A percentile compares a stretch with the other conserved stretches of the same genome.
Conservation (phyloP, 2,329 filamentous ascomycete genomes). For the Spiromastix sp. region DNA sequence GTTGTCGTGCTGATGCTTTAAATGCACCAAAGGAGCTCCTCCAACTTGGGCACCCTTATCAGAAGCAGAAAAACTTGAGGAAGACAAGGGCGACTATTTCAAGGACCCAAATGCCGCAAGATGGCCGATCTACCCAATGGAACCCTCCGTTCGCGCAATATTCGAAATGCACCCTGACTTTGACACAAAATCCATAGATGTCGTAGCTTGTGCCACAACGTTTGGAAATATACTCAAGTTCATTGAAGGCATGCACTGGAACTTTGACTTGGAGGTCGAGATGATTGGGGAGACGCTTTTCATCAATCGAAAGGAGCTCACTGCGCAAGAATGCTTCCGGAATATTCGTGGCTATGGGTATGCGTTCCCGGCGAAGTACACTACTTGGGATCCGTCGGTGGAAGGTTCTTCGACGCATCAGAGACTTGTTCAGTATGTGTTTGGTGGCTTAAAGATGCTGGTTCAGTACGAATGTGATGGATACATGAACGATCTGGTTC, state of each 20-base stretch:
- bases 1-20: neutral
- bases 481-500: conserved; percentile 36
- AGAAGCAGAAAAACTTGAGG: conserved; percentile 22
- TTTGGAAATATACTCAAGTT: conserved; percentile 46
- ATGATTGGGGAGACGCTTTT: conserved; percentile 49
- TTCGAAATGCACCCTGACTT: conserved; percentile 30
- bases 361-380: conserved; percentile 56
- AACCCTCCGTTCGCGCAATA: conserved; percentile 36
- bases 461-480: conserved; percentile 52
- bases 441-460: conserved; percentile 43
- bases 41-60: conserved; percentile 40
- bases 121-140: conserved; percentile 30
- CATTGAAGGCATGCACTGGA: conserved; percentile 1
- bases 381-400: conserved; percentile 48
- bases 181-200: conserved; percentile 32
- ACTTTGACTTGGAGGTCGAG: conserved; percentile 32
- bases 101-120: conserved; percentile 32
- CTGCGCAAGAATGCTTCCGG: conserved; percentile 46
- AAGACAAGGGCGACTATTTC: conserved; percentile 37
- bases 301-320: conserved; percentile 52
- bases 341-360: conserved; percentile 54
- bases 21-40: conserved; percentile 33
- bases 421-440: conserved; percentile 47
- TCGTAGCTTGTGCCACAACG: conserved; percentile 52
- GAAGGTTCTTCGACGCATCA: conserved; percentile 52